Evolutionary conservation across 208 protist species (phyloP).

Genomic region (Angomonas ambiguus): DNA sequence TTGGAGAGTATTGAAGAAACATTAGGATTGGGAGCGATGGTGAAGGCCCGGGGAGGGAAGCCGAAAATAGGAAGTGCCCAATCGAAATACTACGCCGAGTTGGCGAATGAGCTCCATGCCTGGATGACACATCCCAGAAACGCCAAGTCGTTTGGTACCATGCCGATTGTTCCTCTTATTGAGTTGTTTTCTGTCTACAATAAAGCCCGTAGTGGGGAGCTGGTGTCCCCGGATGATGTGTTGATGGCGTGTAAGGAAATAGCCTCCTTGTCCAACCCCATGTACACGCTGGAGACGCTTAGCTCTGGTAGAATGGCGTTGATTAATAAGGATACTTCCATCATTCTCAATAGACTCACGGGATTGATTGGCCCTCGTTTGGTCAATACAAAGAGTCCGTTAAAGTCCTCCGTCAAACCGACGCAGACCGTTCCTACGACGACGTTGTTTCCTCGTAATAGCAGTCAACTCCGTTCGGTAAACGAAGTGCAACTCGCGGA

Average conservation of each 20-base stretch:
- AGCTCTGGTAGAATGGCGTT: conserved; percentile 69
- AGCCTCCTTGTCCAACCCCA: conserved; percentile 24
- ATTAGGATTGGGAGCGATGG: conserved; percentile 64
- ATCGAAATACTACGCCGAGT: conserved; percentile 43
- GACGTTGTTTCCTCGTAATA: conserved; percentile 29
- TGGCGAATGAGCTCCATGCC: conserved; percentile 66
- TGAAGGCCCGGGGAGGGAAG: conserved; percentile 14
- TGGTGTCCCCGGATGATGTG: conserved; percentile 77
- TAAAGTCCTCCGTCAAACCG: neutral
- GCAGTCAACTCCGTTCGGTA: conserved; percentile 31
- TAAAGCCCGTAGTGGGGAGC: conserved; percentile 67
- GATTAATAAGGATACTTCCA: conserved; percentile 49
- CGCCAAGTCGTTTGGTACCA: conserved; percentile 54
- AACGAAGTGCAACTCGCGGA: conserved; percentile 64
- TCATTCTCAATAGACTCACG: conserved; percentile 48
- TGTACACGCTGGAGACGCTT: conserved; percentile 56
- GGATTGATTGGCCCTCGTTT: conserved; percentile 54
- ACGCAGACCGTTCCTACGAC: conserved; percentile 22
- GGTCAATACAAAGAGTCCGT: conserved; percentile 18
- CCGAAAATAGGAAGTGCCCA: conserved; percentile 13
- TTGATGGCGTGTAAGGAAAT: conserved; percentile 54
- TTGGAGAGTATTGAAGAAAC: conserved; percentile 86
- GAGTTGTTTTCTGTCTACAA: conserved; percentile 87
- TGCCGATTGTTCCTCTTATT: conserved; percentile 73
- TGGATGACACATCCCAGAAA: conserved; percentile 85